Evolutionary conservation across 108 stramenopile species (phyloP).

Genomic region (Aurantiochytrium sp.): DNA sequence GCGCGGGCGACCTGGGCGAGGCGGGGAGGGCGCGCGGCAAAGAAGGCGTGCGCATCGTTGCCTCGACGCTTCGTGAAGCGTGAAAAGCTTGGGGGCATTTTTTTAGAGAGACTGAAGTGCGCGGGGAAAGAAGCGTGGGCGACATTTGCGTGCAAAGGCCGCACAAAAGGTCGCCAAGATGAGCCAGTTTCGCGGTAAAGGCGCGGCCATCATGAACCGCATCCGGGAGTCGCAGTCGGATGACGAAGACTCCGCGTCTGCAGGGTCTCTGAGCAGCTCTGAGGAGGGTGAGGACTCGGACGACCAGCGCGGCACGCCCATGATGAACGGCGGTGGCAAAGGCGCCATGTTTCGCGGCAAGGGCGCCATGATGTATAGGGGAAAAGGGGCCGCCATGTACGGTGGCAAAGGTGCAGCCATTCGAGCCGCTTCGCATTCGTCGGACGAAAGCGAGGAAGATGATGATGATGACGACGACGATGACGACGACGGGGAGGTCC

Average conservation of each 20-base stretch:
- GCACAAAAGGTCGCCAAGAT: too few relatives aligned
- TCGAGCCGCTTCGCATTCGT: not conserved
- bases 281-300: not conserved
- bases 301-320: not conserved
- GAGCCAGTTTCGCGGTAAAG: not conserved
- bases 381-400: not conserved
- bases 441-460: not conserved
- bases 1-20: too few relatives aligned
- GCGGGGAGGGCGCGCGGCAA: too few relatives aligned
- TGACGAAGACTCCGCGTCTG: not conserved
- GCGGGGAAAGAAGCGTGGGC: too few relatives aligned
- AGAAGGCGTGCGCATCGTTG: too few relatives aligned
- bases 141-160: too few relatives aligned
- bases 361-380: not conserved
- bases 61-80: too few relatives aligned
- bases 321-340: not conserved
- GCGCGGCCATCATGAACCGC: not conserved
- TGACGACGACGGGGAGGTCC: not conserved
- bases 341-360: not conserved
- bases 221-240: not conserved
- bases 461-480: conserved; percentile 1
- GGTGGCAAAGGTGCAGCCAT: not conserved
- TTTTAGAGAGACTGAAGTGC: too few relatives aligned
- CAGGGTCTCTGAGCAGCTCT: not conserved
- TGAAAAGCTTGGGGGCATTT: too few relatives aligned